Evolutionary conservation across 257 asterid genomes (phyloP), one percentile per base, ranked within the genome.

Genomic region (Eustoma russellianum): DNA sequence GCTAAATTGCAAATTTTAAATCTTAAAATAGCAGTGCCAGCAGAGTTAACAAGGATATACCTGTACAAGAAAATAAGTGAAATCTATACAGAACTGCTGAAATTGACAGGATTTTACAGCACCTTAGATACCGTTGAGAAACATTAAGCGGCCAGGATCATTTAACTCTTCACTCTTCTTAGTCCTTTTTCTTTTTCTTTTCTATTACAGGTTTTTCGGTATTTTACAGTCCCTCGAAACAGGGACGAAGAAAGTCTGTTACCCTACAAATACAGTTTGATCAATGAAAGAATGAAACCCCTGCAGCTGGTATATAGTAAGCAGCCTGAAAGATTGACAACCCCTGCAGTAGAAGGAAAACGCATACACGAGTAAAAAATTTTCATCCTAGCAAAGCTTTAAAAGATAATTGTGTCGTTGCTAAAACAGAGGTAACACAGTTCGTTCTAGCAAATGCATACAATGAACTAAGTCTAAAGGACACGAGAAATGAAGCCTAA

Each of bases 201-300:
- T 43, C 6, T 5, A 14, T 14, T 5, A 12, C 15, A 12, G 6
- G 5, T 19, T 46, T 28, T 48, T 41, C 18, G 33, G 55, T 56
- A 50, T 50, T 33, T 57, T 57, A 65, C 72, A 68, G 75, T 61
- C 57, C 67, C 77, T 30, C 43, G 47, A 61, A 24, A 24, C 30
- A 24, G 30, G 30, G 30, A 24, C 2, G 30, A 7, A 38, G 43
- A 38, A 38, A 65, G 53, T 51, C 63, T 56, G 66, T 65, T 79
- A 78, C 83, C 43, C 43, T 38, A 38, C 43, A 38, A 38, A 73
- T 70, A 81, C 83, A 76, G 69, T 72, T 71, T 28, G 65, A 77
- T 59, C 53, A 74, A 68, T 67, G 53, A 81, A 80, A 76, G 81
- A 89, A 80, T 80, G 65, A 52, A 61, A 50, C 83, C 82, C 65